Base-by-base conservation (phyloP, 441 rosid species). In the Adansonia grandidieri region DNA sequence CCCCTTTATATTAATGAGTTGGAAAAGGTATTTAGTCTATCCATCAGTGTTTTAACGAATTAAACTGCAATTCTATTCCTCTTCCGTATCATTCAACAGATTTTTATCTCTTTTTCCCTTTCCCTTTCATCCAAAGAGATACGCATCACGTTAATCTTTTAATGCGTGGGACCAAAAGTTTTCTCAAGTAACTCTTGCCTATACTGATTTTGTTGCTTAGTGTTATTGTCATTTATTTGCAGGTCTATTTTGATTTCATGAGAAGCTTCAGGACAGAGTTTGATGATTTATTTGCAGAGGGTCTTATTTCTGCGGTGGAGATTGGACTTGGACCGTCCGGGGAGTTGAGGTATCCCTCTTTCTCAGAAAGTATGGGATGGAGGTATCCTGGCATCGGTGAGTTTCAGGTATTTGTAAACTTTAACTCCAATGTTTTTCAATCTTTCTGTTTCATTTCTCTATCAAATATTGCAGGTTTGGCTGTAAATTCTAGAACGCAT, bases 211-310 rank as follows among this genome's bases (percentile, higher is more conserved):
- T 13, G 20, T 83, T 71, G 67, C 70, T 76, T 24, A 22, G 78
- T 79, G 17, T 66, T 19, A 50, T 80, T 79, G 42, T 75, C 32
- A 54, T 72, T 56, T 80, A 22, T 74, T 8, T 74, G 72, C 82
- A 90, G 93, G 96, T 89, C 11, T 91, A 90, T 83, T 90, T 90
- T 85, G 96, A 91, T 83, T 87, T 91, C 69, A 88, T 91, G 96
- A 91, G 96, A 91, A 91, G 93, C 85, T 91, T 91, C 77, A 85
- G 96, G 65, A 85, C 89, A 73, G 96, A 90, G 80, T 91, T 91
- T 60, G 92, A 90, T 77, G 89, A 90, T 79, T 80, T 90, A 71
- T 91, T 91, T 84, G 84, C 54, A 44, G 91, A 86, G 75, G 91
- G 96, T 47, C 70, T 88, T 73, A 82, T 91, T 80, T 74, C 91